These are phyloP conservation scores for Penicillium crystallinum DNA, from an alignment of 495 filamentous ascomycete species.

Conservation along the genomic window DNA sequence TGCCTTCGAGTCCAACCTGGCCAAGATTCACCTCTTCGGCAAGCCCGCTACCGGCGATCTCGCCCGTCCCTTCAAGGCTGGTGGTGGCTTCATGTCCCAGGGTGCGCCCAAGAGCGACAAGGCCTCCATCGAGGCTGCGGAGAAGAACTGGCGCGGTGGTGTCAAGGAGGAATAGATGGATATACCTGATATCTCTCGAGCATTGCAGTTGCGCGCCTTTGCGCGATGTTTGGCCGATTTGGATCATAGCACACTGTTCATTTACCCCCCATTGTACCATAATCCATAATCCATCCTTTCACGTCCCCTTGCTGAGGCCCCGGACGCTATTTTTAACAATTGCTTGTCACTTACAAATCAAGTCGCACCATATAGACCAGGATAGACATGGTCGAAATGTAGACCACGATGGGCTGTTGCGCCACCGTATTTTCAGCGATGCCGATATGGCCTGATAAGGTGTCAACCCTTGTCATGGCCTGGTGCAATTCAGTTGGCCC, in stretches of 20 bases:
- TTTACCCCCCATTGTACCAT: conserved; percentile 8
- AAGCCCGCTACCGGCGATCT: conserved; percentile 87
- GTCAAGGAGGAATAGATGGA: conserved; percentile 79
- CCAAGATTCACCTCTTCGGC: conserved; percentile 91
- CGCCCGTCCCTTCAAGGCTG: conserved; percentile 89
- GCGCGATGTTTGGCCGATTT: background rate
- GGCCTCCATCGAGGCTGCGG: conserved; percentile 85
- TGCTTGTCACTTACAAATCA: background rate
- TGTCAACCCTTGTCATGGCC: background rate
- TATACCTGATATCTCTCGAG: background rate
- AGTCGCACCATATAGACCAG: background rate
- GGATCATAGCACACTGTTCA: conserved; percentile 3
- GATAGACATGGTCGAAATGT: too few relatives aligned
- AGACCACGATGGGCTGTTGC: too few relatives aligned
- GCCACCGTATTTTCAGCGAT: conserved; percentile 2
- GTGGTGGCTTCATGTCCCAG: conserved; percentile 72
- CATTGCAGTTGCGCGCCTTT: background rate
- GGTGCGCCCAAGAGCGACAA: conserved; percentile 86
- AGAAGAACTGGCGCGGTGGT: conserved; percentile 79
- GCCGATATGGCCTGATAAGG: background rate
- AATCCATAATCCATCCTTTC: conserved; percentile 3
- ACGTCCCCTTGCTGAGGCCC: background rate
- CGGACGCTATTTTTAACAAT: background rate
- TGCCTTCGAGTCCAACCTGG: conserved; percentile 86
- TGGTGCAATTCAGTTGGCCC: background rate